A percentile compares a stretch with the other conserved stretches of the same genome.
Evolutionary conservation across 306 rosid genomes (phyloP).

Genomic region (Malus sylvestris): DNA sequence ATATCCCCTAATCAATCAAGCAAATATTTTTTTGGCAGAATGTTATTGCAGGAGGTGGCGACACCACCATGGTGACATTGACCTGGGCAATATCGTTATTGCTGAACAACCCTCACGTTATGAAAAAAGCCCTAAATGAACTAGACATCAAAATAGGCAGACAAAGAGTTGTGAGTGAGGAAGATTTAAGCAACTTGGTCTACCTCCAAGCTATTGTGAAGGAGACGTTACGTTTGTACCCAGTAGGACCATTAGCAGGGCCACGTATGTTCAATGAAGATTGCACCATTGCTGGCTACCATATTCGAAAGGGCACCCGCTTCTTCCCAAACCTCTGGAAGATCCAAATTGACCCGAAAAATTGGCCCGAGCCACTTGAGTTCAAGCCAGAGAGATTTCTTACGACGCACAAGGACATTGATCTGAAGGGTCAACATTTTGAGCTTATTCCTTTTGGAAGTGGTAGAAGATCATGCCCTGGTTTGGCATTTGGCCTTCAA

Average conservation of each 20-base stretch:
- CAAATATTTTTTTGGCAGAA: neutral
- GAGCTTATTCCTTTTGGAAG: slow-evolving; percentile 43
- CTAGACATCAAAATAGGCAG: slow-evolving; percentile 16
- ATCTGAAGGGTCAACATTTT: slow-evolving; percentile 34
- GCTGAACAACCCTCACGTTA: slow-evolving; percentile 3
- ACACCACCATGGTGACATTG: slow-evolving; percentile 13
- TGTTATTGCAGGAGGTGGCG: slow-evolving; percentile 17
- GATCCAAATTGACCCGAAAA: slow-evolving; percentile 5
- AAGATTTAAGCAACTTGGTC: slow-evolving; percentile 24
- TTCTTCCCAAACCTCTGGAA: slow-evolving; percentile 12
- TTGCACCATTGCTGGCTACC: slow-evolving; percentile 38
- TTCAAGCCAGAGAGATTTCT: slow-evolving; percentile 9
- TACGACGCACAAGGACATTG: slow-evolving; percentile 29
- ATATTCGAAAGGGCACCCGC: neutral
- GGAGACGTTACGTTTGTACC: slow-evolving; percentile 48
- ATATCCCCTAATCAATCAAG: neutral
- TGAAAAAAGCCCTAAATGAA: slow-evolving; percentile 19
- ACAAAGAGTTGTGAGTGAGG: neutral
- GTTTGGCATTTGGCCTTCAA: slow-evolving; percentile 8
- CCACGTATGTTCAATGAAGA: slow-evolving; percentile 36
- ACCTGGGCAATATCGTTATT: slow-evolving; percentile 23
- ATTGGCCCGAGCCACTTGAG: slow-evolving; percentile 4
- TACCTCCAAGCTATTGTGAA: slow-evolving; percentile 45
- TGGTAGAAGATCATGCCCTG: slow-evolving; percentile 42
- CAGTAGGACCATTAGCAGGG: slow-evolving; percentile 23